Evolutionary conservation across 1,284 basidiomycete species (phyloP).

Genomic region (Cutaneotrichosporon dermatis): DNA sequence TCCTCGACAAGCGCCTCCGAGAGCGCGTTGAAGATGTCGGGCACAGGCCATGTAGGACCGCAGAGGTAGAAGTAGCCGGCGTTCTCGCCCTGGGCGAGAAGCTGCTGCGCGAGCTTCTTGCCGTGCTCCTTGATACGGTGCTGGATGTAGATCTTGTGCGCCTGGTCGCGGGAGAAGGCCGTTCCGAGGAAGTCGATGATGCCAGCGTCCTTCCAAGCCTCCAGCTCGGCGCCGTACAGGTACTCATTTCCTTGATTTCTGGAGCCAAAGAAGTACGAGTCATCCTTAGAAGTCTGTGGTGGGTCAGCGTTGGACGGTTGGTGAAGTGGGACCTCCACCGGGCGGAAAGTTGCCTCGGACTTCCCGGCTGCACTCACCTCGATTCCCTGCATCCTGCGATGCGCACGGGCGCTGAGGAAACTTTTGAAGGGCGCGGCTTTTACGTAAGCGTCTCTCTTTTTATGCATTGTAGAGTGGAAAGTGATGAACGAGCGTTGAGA

Average conservation of each 20-base stretch:
- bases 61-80: conserved; percentile 91
- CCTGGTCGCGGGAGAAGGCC: conserved; percentile 92
- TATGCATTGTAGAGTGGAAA: too few relatives aligned
- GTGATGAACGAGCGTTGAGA: too few relatives aligned
- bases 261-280: conserved; percentile 99
- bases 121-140: conserved; percentile 95
- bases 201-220: conserved; percentile 66
- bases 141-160: conserved; percentile 94
- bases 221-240: conserved; percentile 68
- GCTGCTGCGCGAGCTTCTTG: conserved; percentile 61
- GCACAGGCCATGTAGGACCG: conserved; percentile 97
- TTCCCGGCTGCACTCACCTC: conserved; percentile 36
- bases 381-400: conserved; percentile 69
- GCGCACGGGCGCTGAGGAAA: conserved; percentile 91
- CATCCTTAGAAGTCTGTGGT: conserved; percentile 62
- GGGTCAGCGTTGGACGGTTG: too few relatives aligned
- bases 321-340: too few relatives aligned
- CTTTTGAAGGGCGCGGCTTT: conserved; percentile 95
- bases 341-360: too few relatives aligned
- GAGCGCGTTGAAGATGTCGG: conserved; percentile 91
- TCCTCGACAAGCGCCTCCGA: conserved; percentile 71
- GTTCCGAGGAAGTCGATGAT: conserved; percentile 84
- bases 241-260: too few relatives aligned
- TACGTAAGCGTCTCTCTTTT: too few relatives aligned
- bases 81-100: conserved; percentile 55